These are phyloP conservation scores for Stenocarpella maydis DNA, from an alignment of 2,329 filamentous ascomycete species.

Conservation along the genomic window DNA sequence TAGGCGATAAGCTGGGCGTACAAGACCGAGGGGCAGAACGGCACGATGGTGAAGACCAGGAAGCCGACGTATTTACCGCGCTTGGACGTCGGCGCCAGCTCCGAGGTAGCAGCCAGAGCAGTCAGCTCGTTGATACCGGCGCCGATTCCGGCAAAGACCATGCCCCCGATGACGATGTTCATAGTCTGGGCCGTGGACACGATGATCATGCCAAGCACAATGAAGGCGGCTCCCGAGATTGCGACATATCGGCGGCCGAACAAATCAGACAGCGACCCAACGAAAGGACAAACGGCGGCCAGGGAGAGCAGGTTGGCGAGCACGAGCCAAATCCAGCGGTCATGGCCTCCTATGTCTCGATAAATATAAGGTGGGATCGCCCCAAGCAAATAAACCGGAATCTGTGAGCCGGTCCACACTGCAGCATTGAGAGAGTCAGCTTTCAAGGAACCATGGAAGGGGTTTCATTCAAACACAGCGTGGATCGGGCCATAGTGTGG, in stretches of 20 bases:
- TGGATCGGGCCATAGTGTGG: too few species aligned
- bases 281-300: slow-evolving; percentile 68
- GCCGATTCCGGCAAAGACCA: slow-evolving; percentile 67
- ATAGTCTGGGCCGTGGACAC: slow-evolving; percentile 65
- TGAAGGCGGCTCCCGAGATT: slow-evolving; percentile 58
- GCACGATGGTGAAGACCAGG: slow-evolving; percentile 68
- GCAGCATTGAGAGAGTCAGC: too few species aligned
- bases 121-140: slow-evolving; percentile 75
- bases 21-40: slow-evolving; percentile 68
- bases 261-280: slow-evolving; percentile 71
- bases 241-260: slow-evolving; percentile 68
- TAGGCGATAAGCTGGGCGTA: slow-evolving; percentile 64
- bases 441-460: too few species aligned
- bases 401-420: slow-evolving; percentile 68
- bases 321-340: slow-evolving; percentile 69
- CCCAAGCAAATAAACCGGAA: slow-evolving; percentile 61
- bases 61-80: slow-evolving; percentile 69
- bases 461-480: too few species aligned
- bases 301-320: slow-evolving; percentile 62
- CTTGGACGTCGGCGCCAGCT: slow-evolving; percentile 71
- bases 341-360: slow-evolving; percentile 65
- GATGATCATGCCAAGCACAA: slow-evolving; percentile 68
- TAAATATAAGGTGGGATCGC: slow-evolving; percentile 63
- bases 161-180: slow-evolving; percentile 68
- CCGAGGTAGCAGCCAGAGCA: slow-evolving; percentile 71